Evolutionary conservation across 805 yeast genomes (phyloP), one percentile per base, ranked within the genome.

Genomic region (Nakazawaea ambrosiae): DNA sequence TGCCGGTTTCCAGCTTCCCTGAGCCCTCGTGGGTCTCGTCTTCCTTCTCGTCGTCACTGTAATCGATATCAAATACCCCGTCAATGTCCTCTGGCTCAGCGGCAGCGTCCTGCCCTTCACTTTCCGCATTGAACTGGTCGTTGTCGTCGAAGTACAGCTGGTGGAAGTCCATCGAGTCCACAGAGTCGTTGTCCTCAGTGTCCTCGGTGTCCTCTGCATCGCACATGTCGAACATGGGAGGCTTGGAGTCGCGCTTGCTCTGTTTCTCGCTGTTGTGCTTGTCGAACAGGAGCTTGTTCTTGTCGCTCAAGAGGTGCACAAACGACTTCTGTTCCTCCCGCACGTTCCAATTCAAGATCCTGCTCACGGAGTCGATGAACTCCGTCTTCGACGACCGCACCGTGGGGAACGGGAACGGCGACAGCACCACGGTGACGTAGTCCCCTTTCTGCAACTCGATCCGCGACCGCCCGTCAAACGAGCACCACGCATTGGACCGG

Each of bases 381-480:
- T 86, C 92, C 4, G 82, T 73, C 39, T 77, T 70, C 17, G 82
- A 73, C 2, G 84, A 71, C 45, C 78, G 73, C 3, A 92, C 92
- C 1, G 96, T 88, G 4, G 98, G 98, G 65, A 92, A 92, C 17
- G 96, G 95, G 60, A 74, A 90, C 20, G 88, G 85, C 32, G 92
- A 79, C 0, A 96, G 96, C 27, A 77, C 75, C 12, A 92, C 73
- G 0, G 88, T 75, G 24, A 92, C 84, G 49, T 85, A 88, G 55
- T 87, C 92, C 7, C 97, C 97, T 39, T 75, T 77, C 24, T 65
- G 59, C 33, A 92, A 61, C 55, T 92, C 96, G 4, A 87, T 81
- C 29, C 97, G 66, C 17, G 79, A 78, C 48, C 92, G 79, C 10
- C 98, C 98, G 59, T 92, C 98, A 55, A 92, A 92, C 2, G 96